phyloP scores from a whole-genome alignment of 176 grass and related monocot species.

The Dendrocalamus sinicus region DNA sequence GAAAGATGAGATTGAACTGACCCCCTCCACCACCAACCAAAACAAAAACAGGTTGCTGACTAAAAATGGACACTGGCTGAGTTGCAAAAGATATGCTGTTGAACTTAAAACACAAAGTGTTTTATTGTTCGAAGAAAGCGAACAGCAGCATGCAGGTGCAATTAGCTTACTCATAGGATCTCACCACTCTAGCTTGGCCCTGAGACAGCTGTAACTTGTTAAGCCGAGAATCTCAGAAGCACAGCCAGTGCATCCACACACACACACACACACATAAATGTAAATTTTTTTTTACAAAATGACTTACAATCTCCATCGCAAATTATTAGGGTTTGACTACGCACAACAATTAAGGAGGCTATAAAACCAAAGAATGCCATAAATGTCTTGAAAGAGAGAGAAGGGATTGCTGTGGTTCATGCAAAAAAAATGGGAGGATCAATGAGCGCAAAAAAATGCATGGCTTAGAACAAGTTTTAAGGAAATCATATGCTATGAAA shows the following conservation, averaged over 20 bases:
- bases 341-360: background rate
- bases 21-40: too few relatives aligned
- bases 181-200: background rate
- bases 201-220: background rate
- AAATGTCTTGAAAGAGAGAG: background rate
- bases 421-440: background rate
- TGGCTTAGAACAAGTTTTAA: background rate
- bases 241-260: background rate
- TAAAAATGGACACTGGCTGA: background rate
- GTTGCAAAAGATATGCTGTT: background rate
- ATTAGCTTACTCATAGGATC: conserved; percentile 2
- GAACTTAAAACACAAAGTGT: background rate
- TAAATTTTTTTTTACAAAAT: background rate
- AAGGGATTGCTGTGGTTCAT: background rate
- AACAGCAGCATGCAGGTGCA: background rate
- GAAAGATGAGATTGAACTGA: background rate
- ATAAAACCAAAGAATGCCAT: background rate
- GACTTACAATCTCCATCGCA: background rate
- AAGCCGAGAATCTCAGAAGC: background rate
- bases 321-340: background rate
- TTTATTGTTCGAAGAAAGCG: background rate
- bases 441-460: background rate
- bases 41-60: conserved; percentile 5
- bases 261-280: background rate
- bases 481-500: background rate